These are phyloP conservation scores for Rosa rugosa DNA, from an alignment of 306 rosid species.

Conservation along the genomic window DNA sequence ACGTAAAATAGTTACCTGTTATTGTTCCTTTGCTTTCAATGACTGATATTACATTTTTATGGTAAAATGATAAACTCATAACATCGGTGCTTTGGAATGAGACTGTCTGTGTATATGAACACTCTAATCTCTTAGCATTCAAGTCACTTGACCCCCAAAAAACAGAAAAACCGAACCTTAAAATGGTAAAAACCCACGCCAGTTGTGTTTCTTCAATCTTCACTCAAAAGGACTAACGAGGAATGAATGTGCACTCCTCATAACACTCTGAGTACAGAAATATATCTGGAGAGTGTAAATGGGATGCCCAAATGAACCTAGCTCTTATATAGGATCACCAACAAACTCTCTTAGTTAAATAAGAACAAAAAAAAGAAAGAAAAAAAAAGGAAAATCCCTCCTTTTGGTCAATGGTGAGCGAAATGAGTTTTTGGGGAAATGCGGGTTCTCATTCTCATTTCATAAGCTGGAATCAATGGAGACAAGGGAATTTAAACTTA, in stretches of 20 bases:
- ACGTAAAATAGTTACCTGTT: no score
- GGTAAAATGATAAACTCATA: constrained; percentile 27
- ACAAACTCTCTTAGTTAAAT: neutral
- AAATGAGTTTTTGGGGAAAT: no score
- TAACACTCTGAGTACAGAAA: no score
- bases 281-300: neutral
- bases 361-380: no score
- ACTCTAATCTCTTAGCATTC: no score
- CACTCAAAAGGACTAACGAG: neutral
- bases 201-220: neutral
- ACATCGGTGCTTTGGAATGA: constrained; percentile 27
- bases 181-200: no score
- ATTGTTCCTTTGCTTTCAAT: neutral
- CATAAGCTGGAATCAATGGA: neutral
- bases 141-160: no score
- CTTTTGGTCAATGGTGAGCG: no score
- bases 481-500: no score
- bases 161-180: no score
- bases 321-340: neutral
- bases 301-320: neutral
- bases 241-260: no score
- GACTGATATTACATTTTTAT: constrained; percentile 26
- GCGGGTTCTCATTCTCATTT: neutral
- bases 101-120: neutral
- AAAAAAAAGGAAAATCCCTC: no score